Evolutionary conservation across 306 rosid species (phyloP).

Genomic region (Pyrus communis): DNA sequence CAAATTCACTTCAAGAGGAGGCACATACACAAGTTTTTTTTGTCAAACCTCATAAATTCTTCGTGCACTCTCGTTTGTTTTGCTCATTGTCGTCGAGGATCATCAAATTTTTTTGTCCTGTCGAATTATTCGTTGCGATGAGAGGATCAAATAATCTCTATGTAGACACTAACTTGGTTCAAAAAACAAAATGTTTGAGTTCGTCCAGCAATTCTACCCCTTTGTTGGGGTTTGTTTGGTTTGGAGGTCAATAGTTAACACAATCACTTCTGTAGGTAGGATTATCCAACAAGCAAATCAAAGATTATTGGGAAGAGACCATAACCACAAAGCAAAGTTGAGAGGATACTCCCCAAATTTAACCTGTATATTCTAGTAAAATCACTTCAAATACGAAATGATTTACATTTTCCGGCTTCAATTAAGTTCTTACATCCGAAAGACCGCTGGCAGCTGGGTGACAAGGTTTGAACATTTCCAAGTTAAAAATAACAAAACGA

Average conservation of each 20-base stretch:
- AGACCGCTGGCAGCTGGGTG: constrained; percentile 24
- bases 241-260: neutral
- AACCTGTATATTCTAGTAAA: neutral
- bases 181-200: too few species aligned
- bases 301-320: neutral
- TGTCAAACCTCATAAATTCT: too few species aligned
- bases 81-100: too few species aligned
- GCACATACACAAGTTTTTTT: too few species aligned
- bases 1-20: too few species aligned
- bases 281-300: neutral
- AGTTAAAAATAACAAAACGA: constrained; percentile 1
- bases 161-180: too few species aligned
- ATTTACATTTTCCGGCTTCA: neutral
- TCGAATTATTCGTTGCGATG: too few species aligned
- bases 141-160: too few species aligned
- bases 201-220: neutral
- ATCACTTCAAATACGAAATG: neutral
- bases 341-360: neutral
- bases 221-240: neutral
- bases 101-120: too few species aligned
- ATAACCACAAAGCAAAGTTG: neutral
- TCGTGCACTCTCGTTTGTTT: too few species aligned
- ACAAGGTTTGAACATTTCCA: constrained; percentile 24
- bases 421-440: neutral
- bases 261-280: neutral